phyloP scores from a whole-genome alignment of 306 rosid genomes.

The Acmispon strigosus region DNA sequence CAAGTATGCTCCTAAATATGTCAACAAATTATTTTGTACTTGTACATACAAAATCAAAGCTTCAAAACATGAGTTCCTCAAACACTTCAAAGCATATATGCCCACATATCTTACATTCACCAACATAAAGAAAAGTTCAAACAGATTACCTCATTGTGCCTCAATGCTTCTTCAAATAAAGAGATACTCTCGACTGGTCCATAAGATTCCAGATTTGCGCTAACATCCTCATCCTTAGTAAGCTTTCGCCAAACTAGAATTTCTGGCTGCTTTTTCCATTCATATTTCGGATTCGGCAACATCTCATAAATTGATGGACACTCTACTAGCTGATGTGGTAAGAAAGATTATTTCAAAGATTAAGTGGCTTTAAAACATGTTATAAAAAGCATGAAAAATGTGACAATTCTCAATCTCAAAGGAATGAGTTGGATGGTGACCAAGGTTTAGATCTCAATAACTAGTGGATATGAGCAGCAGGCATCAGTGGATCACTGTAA shows the following conservation, averaged over 20 bases:
- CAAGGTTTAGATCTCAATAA: constrained; percentile 15
- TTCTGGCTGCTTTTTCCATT: constrained; percentile 68
- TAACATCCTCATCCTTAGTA: constrained; percentile 39
- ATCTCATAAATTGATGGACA: constrained; percentile 96
- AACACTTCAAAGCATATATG: constrained; percentile 15
- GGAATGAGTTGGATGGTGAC: constrained; percentile 1
- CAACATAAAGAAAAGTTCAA: background rate
- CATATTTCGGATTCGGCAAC: constrained; percentile 75
- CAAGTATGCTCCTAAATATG: background rate
- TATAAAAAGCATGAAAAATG: constrained; percentile 4
- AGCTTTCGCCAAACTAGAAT: constrained; percentile 79
- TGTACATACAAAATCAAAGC: background rate
- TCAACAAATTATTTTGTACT: background rate
- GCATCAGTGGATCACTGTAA: background rate
- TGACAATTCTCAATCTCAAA: background rate
- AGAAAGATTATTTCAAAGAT: constrained; percentile 16
- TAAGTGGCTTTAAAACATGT: constrained; percentile 19
- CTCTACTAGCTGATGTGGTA: constrained; percentile 62
- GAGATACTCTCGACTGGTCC: constrained; percentile 40
- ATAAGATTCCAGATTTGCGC: constrained; percentile 59
- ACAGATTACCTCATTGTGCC: constrained; percentile 58
- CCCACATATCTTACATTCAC: background rate
- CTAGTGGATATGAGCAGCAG: background rate
- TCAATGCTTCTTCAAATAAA: constrained; percentile 70
- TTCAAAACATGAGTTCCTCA: background rate